A percentile compares a stretch with the other conserved stretches of the same genome.
Evolutionary conservation across 768 basidiomycete species (phyloP).

Genomic region (Pleurotus tuber-regium): DNA sequence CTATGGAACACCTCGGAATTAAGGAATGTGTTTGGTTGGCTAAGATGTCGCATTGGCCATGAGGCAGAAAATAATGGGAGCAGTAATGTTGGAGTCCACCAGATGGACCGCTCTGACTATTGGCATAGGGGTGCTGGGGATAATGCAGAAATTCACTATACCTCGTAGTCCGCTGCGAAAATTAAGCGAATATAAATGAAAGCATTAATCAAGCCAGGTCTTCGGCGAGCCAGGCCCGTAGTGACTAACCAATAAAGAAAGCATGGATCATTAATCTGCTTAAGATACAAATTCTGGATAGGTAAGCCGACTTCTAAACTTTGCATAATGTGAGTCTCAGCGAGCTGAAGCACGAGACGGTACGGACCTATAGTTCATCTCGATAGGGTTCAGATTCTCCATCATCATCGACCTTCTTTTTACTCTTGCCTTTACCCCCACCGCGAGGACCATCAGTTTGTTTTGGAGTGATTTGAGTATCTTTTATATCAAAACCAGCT

Average conservation of each 20-base stretch:
- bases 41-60: background rate
- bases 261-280: background rate
- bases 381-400: constrained; percentile 3
- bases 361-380: constrained; percentile 10
- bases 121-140: too few relatives aligned
- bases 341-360: background rate
- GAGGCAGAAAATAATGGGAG: too few relatives aligned
- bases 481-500: constrained; percentile 49
- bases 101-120: background rate
- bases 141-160: too few relatives aligned
- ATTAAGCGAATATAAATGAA: background rate
- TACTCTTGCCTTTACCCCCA: constrained; percentile 28
- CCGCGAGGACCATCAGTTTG: constrained; percentile 26
- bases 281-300: background rate
- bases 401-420: constrained; percentile 16
- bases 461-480: constrained; percentile 26
- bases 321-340: background rate
- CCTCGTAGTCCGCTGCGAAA: background rate
- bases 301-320: background rate
- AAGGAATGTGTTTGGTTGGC: background rate
- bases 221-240: background rate
- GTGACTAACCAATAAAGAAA: background rate
- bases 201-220: background rate
- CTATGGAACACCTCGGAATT: constrained; percentile 1
- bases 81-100: background rate